Conservation (phyloP, 176 grass and related monocot genomes). For the Miscanthus lutarioriparius region DNA sequence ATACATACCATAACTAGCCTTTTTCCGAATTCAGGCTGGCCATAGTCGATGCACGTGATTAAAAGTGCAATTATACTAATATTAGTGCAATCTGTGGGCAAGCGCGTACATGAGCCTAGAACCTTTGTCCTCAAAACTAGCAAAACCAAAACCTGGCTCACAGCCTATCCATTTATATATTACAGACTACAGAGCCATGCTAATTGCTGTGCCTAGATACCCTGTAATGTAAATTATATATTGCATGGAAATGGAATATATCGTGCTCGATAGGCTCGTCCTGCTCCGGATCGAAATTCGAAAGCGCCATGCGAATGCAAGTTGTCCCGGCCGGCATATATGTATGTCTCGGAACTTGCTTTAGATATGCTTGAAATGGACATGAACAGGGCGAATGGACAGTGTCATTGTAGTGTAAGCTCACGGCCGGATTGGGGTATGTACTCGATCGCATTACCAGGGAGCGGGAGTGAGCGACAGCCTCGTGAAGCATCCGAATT, state of each 20-base stretch:
- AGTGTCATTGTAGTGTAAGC: background rate
- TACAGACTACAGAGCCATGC: background rate
- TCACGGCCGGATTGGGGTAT: background rate
- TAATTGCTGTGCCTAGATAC: background rate
- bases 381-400: conserved; percentile 22
- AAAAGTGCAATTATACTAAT: background rate
- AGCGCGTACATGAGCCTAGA: background rate
- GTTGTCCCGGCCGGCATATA: conserved; percentile 39
- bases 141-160: background rate
- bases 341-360: conserved; percentile 31
- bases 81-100: conserved; percentile 20
- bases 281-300: conserved; percentile 47
- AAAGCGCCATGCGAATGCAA: conserved; percentile 37
- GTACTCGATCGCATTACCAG: conserved; percentile 3
- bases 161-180: background rate
- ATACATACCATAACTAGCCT: conserved; percentile 32
- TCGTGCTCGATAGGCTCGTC: conserved; percentile 1
- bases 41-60: background rate
- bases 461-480: conserved; percentile 32
- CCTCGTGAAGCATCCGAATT: conserved; percentile 55
- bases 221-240: background rate
- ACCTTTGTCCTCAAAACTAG: conserved; percentile 29
- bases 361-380: conserved; percentile 54
- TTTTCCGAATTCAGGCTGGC: conserved; percentile 6
- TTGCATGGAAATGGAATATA: background rate